Evolutionary conservation across 1,284 basidiomycete genomes (phyloP).

Genomic region (Rhodofomes roseus): DNA sequence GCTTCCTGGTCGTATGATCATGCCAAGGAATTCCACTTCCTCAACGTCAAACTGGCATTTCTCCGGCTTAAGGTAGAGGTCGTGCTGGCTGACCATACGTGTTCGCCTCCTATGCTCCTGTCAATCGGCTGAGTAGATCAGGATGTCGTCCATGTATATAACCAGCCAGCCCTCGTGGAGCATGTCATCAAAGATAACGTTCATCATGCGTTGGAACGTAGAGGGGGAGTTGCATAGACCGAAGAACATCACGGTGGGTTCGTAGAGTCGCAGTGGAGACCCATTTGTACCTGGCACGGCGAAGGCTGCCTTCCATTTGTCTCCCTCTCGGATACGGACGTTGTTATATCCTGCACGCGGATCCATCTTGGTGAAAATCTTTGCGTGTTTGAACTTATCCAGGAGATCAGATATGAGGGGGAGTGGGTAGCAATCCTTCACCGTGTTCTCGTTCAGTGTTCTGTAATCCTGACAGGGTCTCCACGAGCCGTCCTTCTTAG

Average conservation of each 20-base stretch:
- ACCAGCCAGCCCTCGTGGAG: conserved; percentile 13
- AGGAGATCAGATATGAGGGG: conserved; percentile 32
- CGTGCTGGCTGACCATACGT: conserved; percentile 22
- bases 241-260: conserved; percentile 31
- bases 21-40: conserved; percentile 35
- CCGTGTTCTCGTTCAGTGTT: conserved; percentile 22
- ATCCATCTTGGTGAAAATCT: no score
- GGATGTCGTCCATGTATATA: conserved; percentile 25
- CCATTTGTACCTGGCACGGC: conserved; percentile 5
- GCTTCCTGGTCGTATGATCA: conserved; percentile 12
- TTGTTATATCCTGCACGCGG: no score
- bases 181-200: conserved; percentile 18
- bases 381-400: no score
- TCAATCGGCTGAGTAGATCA: conserved; percentile 12
- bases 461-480: no score
- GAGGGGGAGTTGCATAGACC: conserved; percentile 30
- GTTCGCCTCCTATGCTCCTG: conserved; percentile 22
- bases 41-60: conserved; percentile 36
- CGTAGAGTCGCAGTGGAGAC: conserved; percentile 16
- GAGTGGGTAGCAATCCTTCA: conserved; percentile 32
- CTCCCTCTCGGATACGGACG: conserved; percentile 15
- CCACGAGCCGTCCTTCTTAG: conserved; percentile 40
- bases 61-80: conserved; percentile 28
- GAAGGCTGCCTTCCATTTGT: conserved; percentile 19
- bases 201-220: conserved; percentile 23